Base-by-base conservation (phyloP, 495 filamentous ascomycete species). In the Lentithecium fluviatile region DNA sequence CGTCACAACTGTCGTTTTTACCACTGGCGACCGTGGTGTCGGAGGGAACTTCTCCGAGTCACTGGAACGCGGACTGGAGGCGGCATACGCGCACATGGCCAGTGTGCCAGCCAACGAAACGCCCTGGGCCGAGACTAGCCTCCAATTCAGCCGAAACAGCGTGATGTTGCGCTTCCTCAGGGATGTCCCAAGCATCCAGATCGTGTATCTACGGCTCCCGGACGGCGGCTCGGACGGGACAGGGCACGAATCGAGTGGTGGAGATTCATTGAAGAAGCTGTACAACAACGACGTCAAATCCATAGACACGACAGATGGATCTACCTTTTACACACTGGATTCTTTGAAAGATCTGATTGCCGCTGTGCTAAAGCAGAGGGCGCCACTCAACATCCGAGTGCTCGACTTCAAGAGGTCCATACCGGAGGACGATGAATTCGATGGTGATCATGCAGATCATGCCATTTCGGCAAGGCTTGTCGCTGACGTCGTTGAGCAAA, bases 241-340 rank as follows among this genome's bases (percentile, higher is more conserved):
- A 46, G 52, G 58, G 12, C 58, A 57, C 43, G 25, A 29, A 13
- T 12, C 23, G 12, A 52, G 51, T 88, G 59, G 89, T 71, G 23
- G 79, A 81, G 68, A 90, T 83, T 25, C 87, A 83, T 37, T 88
- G 75, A 5, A 88, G 86, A 45, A 77, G 70, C 40, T 83, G 75
- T 6, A 80, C 69, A 57, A 83, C 77, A 5, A 40, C 15, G 52
- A 70, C 5, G 87, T 75, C 0, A 69, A 32, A 23, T 40, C 26
- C 1, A 24, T 56, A 15, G 47, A 42, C 15, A 17, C 52, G 5
- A 48, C 20, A 8, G 59, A 62, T 24, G 36, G 26, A 1, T 45
- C 24, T 8, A 13, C 51, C 21, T 56, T 24, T 24, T 62, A 62
- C 36, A 51, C 51, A 6, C 36, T 62, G 6, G 43, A 51, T 2